These are phyloP conservation scores for Zymoseptoria pseudotritici DNA, from an alignment of 2,329 filamentous ascomycete genomes.

Conservation along the genomic window DNA sequence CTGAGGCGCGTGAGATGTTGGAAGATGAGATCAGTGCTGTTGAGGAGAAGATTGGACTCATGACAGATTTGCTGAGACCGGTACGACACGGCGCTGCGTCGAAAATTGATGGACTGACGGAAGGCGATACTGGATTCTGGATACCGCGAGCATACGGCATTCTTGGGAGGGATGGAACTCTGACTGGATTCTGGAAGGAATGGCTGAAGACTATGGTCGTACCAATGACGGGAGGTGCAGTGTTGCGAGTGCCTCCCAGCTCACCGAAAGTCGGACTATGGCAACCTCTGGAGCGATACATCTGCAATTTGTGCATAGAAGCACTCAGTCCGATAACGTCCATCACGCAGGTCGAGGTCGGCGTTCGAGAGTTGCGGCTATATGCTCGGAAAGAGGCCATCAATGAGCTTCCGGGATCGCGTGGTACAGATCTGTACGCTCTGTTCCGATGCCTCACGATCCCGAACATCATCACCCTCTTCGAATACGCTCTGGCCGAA, in stretches of 20 bases:
- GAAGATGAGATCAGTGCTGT: slow-evolving; percentile 94
- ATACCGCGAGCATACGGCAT: slow-evolving; percentile 90
- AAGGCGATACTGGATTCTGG: slow-evolving; percentile 94
- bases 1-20: slow-evolving; percentile 69
- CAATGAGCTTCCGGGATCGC: slow-evolving; percentile 88
- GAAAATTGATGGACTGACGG: slow-evolving; percentile 93
- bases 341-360: slow-evolving; percentile 90
- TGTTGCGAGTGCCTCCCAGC: slow-evolving; percentile 76
- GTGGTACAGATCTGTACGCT: slow-evolving; percentile 87
- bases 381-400: slow-evolving; percentile 87
- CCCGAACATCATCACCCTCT: slow-evolving; percentile 83
- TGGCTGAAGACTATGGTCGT: slow-evolving; percentile 92
- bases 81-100: slow-evolving; percentile 89
- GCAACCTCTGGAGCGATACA: slow-evolving; percentile 94
- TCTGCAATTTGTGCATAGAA: slow-evolving; percentile 93
- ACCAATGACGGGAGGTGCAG: slow-evolving; percentile 83
- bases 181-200: slow-evolving; percentile 96
- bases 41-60: slow-evolving; percentile 92
- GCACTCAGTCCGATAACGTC: slow-evolving; percentile 87
- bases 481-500: slow-evolving; percentile 88
- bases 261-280: slow-evolving; percentile 88
- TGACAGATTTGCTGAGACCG: slow-evolving; percentile 91
- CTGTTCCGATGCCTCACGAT: slow-evolving; percentile 85
- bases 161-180: slow-evolving; percentile 71
- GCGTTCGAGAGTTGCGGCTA: slow-evolving; percentile 78